Conservation (phyloP, 352 stramenopile species). For the Globisporangium takayamanum region DNA sequence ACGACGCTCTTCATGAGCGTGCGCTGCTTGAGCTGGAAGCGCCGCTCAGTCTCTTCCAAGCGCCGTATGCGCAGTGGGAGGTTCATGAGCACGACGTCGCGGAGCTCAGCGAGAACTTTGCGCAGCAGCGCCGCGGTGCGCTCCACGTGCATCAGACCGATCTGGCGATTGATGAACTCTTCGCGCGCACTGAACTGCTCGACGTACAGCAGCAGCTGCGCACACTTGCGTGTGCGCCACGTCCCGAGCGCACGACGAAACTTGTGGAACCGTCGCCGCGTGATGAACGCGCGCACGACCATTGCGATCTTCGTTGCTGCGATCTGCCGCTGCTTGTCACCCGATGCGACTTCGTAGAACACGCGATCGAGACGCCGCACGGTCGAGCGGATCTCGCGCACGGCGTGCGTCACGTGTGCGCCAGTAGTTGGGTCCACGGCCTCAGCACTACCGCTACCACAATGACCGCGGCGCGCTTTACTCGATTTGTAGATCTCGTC, state of each 20-base stretch:
- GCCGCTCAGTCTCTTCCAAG: conserved; percentile 45
- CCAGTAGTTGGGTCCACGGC: conserved; percentile 26
- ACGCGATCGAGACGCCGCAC: conserved; percentile 63
- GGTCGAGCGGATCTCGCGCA: conserved; percentile 59
- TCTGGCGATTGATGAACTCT: conserved; percentile 53
- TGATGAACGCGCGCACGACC: conserved; percentile 43
- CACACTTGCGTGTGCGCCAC: conserved; percentile 45
- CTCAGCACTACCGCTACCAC: neutral
- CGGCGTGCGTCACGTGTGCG: conserved; percentile 47
- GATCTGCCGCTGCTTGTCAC: conserved; percentile 65
- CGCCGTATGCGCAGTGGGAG: conserved; percentile 42
- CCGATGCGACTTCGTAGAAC: conserved; percentile 69
- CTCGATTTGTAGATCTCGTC: conserved; percentile 27
- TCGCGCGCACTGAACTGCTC: conserved; percentile 62
- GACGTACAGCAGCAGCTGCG: conserved; percentile 34
- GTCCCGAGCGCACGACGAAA: conserved; percentile 36
- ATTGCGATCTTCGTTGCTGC: conserved; percentile 62
- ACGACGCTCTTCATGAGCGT: conserved; percentile 33
- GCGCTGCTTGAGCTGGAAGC: conserved; percentile 40
- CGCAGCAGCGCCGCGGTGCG: conserved; percentile 31
- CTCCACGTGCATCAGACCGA: conserved; percentile 35
- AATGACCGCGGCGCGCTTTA: conserved; percentile 6
- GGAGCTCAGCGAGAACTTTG: conserved; percentile 50
- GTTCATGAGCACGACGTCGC: conserved; percentile 66
- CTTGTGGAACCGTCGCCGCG: conserved; percentile 36